Evolutionary conservation across 2,329 filamentous ascomycete species (phyloP).

Genomic region (Ceratocystis ficicola): DNA sequence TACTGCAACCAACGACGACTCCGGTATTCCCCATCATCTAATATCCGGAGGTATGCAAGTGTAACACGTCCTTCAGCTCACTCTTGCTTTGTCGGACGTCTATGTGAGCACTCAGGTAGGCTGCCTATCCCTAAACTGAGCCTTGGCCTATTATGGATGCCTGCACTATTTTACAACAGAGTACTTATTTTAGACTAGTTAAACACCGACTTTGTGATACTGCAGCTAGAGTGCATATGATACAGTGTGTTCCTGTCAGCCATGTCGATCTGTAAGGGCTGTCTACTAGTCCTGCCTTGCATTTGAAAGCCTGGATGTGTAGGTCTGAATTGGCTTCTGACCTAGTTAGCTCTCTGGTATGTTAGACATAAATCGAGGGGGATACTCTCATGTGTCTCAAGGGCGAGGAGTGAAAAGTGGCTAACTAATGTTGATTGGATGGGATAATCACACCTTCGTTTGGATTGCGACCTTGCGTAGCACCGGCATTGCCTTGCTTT

Average conservation of each 20-base stretch:
- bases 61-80: background rate
- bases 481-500: background rate
- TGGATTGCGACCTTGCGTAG: background rate
- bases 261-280: constrained; percentile 7
- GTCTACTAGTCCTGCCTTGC: background rate
- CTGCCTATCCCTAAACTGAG: background rate
- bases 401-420: background rate
- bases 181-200: background rate
- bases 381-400: background rate
- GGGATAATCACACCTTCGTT: background rate
- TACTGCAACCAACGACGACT: background rate
- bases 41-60: constrained; percentile 5
- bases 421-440: background rate
- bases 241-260: background rate
- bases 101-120: background rate
- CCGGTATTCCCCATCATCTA: background rate
- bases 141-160: background rate
- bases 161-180: background rate
- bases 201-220: background rate
- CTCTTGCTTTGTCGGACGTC: background rate
- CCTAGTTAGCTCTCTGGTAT: constrained; percentile 2
- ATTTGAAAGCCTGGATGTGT: background rate
- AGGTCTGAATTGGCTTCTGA: background rate
- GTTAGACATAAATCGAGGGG: background rate
- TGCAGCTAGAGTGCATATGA: background rate